A percentile compares a stretch with the other conserved stretches of the same genome.
These are phyloP conservation scores for Neurospora sp. DNA, from an alignment of 495 filamentous ascomycete genomes.

Conservation along the genomic window DNA sequence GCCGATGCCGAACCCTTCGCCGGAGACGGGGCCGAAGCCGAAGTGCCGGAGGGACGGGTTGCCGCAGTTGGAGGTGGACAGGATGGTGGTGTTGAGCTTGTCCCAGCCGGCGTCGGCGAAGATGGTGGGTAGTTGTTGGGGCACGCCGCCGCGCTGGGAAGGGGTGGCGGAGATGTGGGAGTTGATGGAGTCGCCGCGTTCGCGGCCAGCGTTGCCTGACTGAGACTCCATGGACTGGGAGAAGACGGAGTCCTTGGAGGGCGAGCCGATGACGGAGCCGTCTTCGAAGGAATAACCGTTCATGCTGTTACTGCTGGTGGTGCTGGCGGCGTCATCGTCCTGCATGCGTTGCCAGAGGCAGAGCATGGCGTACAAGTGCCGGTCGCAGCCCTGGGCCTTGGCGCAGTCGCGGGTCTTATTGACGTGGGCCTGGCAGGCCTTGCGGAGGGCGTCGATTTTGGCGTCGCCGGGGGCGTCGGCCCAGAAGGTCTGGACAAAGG, in stretches of 20 bases:
- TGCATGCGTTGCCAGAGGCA: conserved; percentile 88
- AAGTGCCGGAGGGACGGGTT: conserved; percentile 96
- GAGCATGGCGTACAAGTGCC: conserved; percentile 89
- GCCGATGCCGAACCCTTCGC: conserved; percentile 92
- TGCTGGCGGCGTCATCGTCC: conserved; percentile 57
- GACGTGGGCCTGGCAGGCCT: conserved; percentile 74
- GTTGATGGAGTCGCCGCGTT: conserved; percentile 28
- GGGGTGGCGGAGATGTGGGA: conserved; percentile 19
- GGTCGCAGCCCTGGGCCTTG: conserved; percentile 85
- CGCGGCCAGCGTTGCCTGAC: conserved; percentile 17
- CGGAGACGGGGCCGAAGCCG: conserved; percentile 89
- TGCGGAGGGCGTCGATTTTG: conserved; percentile 76
- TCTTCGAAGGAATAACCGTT: conserved; percentile 44
- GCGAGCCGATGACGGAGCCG: conserved; percentile 41
- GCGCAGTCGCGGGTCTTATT: conserved; percentile 75
- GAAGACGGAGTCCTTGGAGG: conserved; percentile 35
- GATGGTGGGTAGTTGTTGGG: conserved; percentile 55
- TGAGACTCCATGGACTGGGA: conserved; percentile 17
- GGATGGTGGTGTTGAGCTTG: conserved; percentile 84
- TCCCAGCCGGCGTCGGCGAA: conserved; percentile 92
- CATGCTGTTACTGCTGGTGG: conserved; percentile 40
- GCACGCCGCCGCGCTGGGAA: conserved; percentile 1
- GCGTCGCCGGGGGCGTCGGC: conserved; percentile 70
- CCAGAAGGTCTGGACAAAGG: conserved; percentile 94
- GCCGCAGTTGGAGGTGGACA: conserved; percentile 97